These are phyloP conservation scores for Hypoxylon intermedium DNA, from an alignment of 495 filamentous ascomycete species.

Conservation along the genomic window DNA sequence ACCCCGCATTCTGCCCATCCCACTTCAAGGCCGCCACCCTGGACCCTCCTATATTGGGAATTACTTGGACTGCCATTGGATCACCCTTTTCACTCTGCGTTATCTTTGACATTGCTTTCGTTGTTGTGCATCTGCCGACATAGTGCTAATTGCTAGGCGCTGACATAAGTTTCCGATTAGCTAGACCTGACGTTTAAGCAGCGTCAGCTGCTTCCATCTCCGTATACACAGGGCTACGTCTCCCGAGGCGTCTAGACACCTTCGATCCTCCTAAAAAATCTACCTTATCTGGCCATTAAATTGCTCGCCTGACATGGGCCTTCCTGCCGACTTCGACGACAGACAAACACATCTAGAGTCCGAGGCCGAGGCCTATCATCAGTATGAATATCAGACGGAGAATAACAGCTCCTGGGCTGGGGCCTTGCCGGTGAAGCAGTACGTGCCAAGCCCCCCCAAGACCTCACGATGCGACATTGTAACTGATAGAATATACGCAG, in stretches of 20 bases:
- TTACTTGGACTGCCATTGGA: constrained; percentile 29
- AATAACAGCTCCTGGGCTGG: constrained; percentile 95
- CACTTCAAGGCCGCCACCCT: constrained; percentile 22
- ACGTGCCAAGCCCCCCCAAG: constrained; percentile 34
- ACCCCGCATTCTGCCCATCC: constrained; percentile 17
- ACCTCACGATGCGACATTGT: not conserved
- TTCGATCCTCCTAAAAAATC: constrained; percentile 18
- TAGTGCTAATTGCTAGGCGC: constrained; percentile 18
- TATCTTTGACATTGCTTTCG: constrained; percentile 27
- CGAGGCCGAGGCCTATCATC: constrained; percentile 60
- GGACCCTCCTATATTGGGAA: constrained; percentile 10
- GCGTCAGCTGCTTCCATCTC: constrained; percentile 37
- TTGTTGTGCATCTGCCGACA: constrained; percentile 26
- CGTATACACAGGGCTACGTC: constrained; percentile 26
- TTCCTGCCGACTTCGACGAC: constrained; percentile 63
- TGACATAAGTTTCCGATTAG: constrained; percentile 26
- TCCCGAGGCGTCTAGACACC: constrained; percentile 26
- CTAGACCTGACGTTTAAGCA: constrained; percentile 38
- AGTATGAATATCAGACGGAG: constrained; percentile 84
- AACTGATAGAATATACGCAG: constrained; percentile 42
- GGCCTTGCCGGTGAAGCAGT: constrained; percentile 93
- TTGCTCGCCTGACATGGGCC: constrained; percentile 66
- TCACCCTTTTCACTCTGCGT: constrained; percentile 20
- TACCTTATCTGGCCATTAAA: constrained; percentile 34
- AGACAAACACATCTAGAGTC: constrained; percentile 61